These are phyloP conservation scores for Agaricus bisporus DNA, from an alignment of 768 basidiomycete genomes.

Conservation along the genomic window DNA sequence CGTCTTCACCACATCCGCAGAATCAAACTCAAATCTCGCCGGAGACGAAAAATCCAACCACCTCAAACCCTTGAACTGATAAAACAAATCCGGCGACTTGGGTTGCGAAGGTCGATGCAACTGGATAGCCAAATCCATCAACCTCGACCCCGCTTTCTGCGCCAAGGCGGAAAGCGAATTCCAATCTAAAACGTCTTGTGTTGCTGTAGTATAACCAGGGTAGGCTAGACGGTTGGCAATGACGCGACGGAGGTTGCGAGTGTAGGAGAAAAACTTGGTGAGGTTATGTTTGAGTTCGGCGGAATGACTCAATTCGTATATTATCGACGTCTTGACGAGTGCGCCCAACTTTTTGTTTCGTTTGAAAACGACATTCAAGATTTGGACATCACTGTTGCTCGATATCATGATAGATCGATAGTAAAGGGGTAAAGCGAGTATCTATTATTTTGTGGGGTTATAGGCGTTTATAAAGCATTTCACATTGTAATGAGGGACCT, in stretches of 20 bases:
- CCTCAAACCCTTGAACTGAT: background rate
- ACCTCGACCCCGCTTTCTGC: background rate
- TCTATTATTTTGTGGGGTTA: background rate
- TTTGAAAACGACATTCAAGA: background rate
- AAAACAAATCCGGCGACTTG: constrained; percentile 1
- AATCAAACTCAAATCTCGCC: background rate
- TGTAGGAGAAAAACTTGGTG: background rate
- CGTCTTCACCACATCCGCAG: background rate
- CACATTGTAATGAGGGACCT: background rate
- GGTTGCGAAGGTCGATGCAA: constrained; percentile 1
- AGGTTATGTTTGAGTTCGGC: background rate
- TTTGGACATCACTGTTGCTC: background rate
- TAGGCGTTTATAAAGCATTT: background rate
- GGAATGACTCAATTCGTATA: background rate
- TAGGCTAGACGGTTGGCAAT: background rate
- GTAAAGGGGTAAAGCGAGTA: constrained; percentile 1
- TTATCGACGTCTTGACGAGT: background rate
- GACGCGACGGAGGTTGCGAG: background rate
- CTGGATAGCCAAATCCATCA: constrained; percentile 1
- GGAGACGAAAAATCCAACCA: background rate
- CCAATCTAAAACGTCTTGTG: background rate
- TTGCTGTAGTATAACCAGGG: background rate
- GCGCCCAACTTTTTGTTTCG: background rate
- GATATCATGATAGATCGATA: background rate
- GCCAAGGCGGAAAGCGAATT: background rate